A percentile compares a stretch with the other conserved stretches of the same genome.
These are phyloP conservation scores for Boletus reticulatus DNA, from an alignment of 768 basidiomycete genomes.

Conservation along the genomic window DNA sequence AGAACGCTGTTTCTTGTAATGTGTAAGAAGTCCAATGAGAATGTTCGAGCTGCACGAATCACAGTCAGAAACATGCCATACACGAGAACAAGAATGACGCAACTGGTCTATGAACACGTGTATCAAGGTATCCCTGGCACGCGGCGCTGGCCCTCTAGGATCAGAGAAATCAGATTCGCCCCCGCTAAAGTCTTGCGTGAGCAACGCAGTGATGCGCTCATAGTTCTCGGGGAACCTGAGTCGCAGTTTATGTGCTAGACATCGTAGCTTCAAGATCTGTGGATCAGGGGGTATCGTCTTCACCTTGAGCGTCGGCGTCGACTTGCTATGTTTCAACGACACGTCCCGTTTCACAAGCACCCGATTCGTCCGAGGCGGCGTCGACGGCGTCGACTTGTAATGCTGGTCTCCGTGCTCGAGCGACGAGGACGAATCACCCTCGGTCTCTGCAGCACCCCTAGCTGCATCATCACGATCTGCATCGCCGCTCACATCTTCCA, in stretches of 20 bases:
- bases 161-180: conserved; percentile 35
- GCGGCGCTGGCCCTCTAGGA: conserved; percentile 33
- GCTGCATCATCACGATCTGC: conserved; percentile 25
- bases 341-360: conserved; percentile 19
- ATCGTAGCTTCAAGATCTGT: conserved; percentile 48
- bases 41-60: conserved; percentile 71
- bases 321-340: conserved; percentile 41
- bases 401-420: conserved; percentile 17
- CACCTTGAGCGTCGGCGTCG: conserved; percentile 45
- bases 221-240: conserved; percentile 55
- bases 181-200: conserved; percentile 35
- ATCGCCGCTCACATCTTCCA: conserved; percentile 25
- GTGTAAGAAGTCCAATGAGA: conserved; percentile 75
- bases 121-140: conserved; percentile 32
- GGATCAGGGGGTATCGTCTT: conserved; percentile 44
- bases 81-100: conserved; percentile 16
- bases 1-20: conserved; percentile 54
- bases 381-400: conserved; percentile 30
- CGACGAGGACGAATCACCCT: conserved; percentile 31
- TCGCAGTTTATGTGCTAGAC: conserved; percentile 55
- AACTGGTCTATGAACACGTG: conserved; percentile 48
- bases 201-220: conserved; percentile 30
- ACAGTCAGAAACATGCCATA: conserved; percentile 3
- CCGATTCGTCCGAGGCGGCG: conserved; percentile 27
- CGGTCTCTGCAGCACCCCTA: conserved; percentile 13